Percentiles rank a stretch among this genome's conserved stretches.
Conservation (phyloP, 805 yeast genomes). For the Pichia manshurica region DNA sequence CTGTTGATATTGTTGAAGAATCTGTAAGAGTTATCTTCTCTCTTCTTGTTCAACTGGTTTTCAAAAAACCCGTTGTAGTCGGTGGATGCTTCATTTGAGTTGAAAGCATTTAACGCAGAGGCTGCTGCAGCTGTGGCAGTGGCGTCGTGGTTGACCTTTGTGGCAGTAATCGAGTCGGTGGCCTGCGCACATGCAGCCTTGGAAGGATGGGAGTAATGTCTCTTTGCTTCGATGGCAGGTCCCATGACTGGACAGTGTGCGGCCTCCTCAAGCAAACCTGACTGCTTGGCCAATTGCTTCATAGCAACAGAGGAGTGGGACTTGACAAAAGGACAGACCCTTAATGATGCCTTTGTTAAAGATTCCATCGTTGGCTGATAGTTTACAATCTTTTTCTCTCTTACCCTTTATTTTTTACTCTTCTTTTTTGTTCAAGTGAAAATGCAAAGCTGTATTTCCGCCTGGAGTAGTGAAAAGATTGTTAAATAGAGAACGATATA, state of each 20-base stretch:
- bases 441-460: no score
- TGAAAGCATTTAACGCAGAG: constrained; percentile 16
- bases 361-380: constrained; percentile 57
- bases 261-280: constrained; percentile 52
- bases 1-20: constrained; percentile 96
- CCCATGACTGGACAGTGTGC: constrained; percentile 87
- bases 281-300: constrained; percentile 45
- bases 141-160: constrained; percentile 26
- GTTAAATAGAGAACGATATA: not conserved
- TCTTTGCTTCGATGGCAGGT: constrained; percentile 51
- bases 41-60: constrained; percentile 63
- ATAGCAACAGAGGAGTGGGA: constrained; percentile 53
- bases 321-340: constrained; percentile 76
- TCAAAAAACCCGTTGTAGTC: constrained; percentile 70
- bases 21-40: constrained; percentile 87
- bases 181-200: constrained; percentile 42
- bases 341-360: constrained; percentile 67
- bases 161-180: constrained; percentile 31
- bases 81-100: constrained; percentile 49
- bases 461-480: not conserved
- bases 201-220: constrained; percentile 44
- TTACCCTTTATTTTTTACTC: not conserved
- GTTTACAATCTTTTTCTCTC: not conserved
- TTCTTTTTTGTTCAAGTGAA: not conserved
- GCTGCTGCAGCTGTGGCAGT: constrained; percentile 27